phyloP scores from a whole-genome alignment of 2,329 filamentous ascomycete genomes.

The Exutisphaerella laricina region DNA sequence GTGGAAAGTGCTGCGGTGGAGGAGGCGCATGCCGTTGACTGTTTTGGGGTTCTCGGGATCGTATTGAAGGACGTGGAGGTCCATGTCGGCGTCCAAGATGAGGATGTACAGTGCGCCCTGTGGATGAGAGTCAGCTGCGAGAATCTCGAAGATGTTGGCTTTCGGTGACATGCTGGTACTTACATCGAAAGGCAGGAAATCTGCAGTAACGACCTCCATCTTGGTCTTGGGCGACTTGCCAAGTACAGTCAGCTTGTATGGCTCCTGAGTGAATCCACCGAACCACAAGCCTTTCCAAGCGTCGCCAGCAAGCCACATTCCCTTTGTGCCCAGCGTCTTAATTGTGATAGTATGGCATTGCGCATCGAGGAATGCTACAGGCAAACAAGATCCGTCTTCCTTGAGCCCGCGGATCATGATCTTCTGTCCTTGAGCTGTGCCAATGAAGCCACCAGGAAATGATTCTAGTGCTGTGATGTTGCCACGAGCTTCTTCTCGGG shows the following conservation, averaged over 20 bases:
- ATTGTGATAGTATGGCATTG: conserved; percentile 85
- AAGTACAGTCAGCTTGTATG: conserved; percentile 90
- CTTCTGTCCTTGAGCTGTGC: conserved; percentile 93
- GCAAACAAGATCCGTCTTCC: conserved; percentile 85
- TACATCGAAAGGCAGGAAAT: conserved; percentile 84
- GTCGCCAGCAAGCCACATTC: conserved; percentile 82
- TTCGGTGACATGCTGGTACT: conserved; percentile 71
- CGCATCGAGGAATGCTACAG: conserved; percentile 97
- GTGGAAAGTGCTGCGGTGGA: conserved; percentile 84
- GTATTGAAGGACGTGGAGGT: conserved; percentile 85
- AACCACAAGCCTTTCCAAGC: conserved; percentile 94
- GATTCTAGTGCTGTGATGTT: conserved; percentile 81
- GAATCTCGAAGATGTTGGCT: conserved; percentile 68
- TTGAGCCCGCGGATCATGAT: conserved; percentile 95
- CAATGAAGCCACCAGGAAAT: conserved; percentile 73
- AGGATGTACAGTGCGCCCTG: conserved; percentile 77
- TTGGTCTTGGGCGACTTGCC: conserved; percentile 70
- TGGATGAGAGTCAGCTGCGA: conserved; percentile 83
- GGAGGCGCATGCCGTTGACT: conserved; percentile 76
- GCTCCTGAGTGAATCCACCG: conserved; percentile 92
- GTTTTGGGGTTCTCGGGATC: conserved; percentile 96
- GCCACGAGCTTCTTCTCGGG: conserved; percentile 86
- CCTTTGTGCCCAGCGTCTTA: conserved; percentile 75
- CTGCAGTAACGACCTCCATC: conserved; percentile 72
- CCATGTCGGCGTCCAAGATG: conserved; percentile 75